A percentile compares a stretch with the other conserved stretches of the same genome.
phyloP scores from a whole-genome alignment of 768 basidiomycete genomes.

The Xerocomus brunneocitrinus region DNA sequence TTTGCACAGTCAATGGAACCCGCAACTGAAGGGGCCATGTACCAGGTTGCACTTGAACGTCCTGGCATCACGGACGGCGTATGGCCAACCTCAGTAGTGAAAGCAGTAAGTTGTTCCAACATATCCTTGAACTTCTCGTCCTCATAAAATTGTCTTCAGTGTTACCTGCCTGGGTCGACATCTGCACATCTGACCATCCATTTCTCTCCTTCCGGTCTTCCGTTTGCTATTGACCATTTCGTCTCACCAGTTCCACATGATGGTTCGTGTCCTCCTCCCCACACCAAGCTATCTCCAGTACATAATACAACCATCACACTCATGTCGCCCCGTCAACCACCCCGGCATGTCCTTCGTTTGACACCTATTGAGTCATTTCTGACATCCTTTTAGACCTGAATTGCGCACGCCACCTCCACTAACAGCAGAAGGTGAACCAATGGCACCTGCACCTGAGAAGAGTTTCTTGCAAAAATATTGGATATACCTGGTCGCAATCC shows the following conservation, averaged over 20 bases:
- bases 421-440: conserved; percentile 59
- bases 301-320: conserved; percentile 54
- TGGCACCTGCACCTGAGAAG: conserved; percentile 62
- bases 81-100: conserved; percentile 33
- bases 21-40: conserved; percentile 44
- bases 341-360: conserved; percentile 42
- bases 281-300: conserved; percentile 28
- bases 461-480: conserved; percentile 87
- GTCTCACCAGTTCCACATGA: conserved; percentile 63
- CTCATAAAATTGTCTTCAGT: conserved; percentile 41
- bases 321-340: conserved; percentile 44
- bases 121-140: conserved; percentile 23
- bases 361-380: not conserved
- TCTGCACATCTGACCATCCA: conserved; percentile 59
- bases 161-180: conserved; percentile 53
- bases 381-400: conserved; percentile 47
- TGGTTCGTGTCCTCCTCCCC: conserved; percentile 50
- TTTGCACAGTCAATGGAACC: conserved; percentile 40
- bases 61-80: conserved; percentile 38
- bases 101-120: conserved; percentile 53
- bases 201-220: conserved; percentile 39
- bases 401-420: conserved; percentile 65
- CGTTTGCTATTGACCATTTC: conserved; percentile 72
- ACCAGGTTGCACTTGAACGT: conserved; percentile 65
- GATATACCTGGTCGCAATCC: conserved; percentile 66